Evolutionary conservation across 768 basidiomycete species (phyloP), one percentile per base, ranked within the genome.

Genomic region (Tubosaeta sp.): DNA sequence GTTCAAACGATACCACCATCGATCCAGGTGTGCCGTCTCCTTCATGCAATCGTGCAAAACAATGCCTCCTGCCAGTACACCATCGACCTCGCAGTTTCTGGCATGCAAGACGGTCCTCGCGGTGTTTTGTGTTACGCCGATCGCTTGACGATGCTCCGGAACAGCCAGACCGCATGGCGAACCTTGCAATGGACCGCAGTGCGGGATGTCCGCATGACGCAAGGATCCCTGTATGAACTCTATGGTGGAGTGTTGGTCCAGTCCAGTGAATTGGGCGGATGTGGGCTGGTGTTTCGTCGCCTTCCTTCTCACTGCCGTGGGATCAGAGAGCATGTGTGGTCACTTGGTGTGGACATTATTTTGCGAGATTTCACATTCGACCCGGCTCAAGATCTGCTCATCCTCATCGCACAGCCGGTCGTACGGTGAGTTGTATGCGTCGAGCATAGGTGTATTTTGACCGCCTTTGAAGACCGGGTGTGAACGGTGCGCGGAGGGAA

Each of bases 291-390:
- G 14, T 81, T 83, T 58, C 64, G 65, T 48, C 73, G 73, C 44
- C 71, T 84, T 11, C 79, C 82, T 16, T 83, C 82, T 9, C 59
- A 59, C 24, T 63, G 69, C 43, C 76, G 79, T 21, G 68, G 62
- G n/a, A 80, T 83, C 51, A 57, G 74, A 45, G 70, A 74, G 43
- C 68, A 67, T 32, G 57, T 65, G 14, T 83, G 82, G 82, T 61
- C 63, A 6, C 51, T 79, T 16, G 60, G 68, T 19, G 30, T 70
- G 48, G 68, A 68, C 4, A 55, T 77, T 31, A 31, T 53, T 14
- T 58, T 82, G 12, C 73, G 78, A n/a, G 83, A 84, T 57, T 83
- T 83, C 55, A 73, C 72, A 7, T 76, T 88, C 71, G 86, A 87
- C 60, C 81, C 83, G 16, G 74, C 80, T 21, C 84, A 85, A 58